Base-by-base conservation (phyloP, 805 yeast genomes). In the Wickerhamiella shivajii region DNA sequence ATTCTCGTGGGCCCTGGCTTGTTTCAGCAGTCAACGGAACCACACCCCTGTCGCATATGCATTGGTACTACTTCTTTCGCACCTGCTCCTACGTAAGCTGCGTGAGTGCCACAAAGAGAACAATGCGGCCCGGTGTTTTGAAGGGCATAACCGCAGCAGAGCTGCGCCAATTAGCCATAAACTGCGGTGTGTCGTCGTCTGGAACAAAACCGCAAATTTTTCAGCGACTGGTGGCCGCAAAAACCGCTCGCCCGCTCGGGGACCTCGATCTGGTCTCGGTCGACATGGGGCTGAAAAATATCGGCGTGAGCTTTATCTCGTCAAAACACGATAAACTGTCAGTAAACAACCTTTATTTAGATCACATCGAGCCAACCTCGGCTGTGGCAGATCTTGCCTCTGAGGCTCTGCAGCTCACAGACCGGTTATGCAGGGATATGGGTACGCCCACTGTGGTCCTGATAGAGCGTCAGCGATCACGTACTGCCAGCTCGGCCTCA, bases 401-500 rank as follows among this genome's bases (percentile, higher is more conserved):
- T 10, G 27, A 34, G 9, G 54, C 52, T 3, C 16, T 43, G 5
- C 29, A 36, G 3, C 35, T 53, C 21, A 36, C 42, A 17, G 18
- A 32, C 8, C 13, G 23, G 23, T n/a, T n/a, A n/a, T n/a, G n/a
- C n/a, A 24, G 43, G 3, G 8, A 29, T 6, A 19, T n/a, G 20
- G 17, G 17, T 1, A 19, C 39, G 0, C 66, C 71, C 0, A 64
- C 64, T 37, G 46, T 61, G 3, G 57, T 69, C 3, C 44, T 72
- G 8, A 52, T 74, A 3, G 81, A 74, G 44, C 46, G 71, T 37
- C 81, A 74, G 47, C 45, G 80, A 24, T 56, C 65, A 25, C 56
- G 79, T 31, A 59, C 70, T 0, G 52, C 52, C 41, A 67, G 74
- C 0, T 55, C 66, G 2, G 54, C 58, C 8, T 50, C 49, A 12